These are phyloP conservation scores for Phytophthora pinifolia DNA, from an alignment of 352 stramenopile species.

Conservation along the genomic window DNA sequence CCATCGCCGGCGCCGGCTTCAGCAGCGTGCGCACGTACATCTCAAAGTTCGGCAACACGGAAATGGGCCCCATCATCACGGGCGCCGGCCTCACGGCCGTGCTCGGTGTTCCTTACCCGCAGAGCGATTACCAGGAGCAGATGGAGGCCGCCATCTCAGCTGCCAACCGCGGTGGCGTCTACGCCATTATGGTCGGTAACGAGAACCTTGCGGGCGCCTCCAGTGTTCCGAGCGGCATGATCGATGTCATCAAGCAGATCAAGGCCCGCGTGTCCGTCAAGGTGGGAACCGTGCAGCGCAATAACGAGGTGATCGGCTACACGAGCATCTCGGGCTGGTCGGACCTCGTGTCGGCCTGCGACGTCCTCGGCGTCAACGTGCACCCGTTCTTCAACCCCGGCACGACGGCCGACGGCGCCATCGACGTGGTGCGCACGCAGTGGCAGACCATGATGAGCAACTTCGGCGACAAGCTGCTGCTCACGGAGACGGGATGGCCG, in stretches of 20 bases:
- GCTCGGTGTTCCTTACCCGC: constrained; percentile 52
- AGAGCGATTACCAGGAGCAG: constrained; percentile 48
- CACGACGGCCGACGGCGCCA: constrained; percentile 33
- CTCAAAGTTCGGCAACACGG: constrained; percentile 46
- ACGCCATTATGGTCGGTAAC: constrained; percentile 69
- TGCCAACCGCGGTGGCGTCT: constrained; percentile 43
- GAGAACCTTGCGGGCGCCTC: constrained; percentile 49
- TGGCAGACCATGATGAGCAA: constrained; percentile 48
- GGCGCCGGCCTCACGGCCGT: constrained; percentile 44
- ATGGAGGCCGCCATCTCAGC: constrained; percentile 40
- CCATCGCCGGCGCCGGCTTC: constrained; percentile 57
- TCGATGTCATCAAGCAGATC: constrained; percentile 51
- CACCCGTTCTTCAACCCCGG: constrained; percentile 60
- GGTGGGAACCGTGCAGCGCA: constrained; percentile 69
- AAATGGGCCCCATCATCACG: constrained; percentile 56
- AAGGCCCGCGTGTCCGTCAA: constrained; percentile 52
- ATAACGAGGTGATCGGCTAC: constrained; percentile 53
- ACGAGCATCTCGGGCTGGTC: constrained; percentile 33
- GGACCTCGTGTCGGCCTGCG: constrained; percentile 39
- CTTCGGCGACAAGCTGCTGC: constrained; percentile 50
- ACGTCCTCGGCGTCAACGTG: constrained; percentile 58
- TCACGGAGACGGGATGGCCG: constrained; percentile 61
- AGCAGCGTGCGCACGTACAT: constrained; percentile 72
- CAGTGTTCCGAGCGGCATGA: constrained; percentile 42
- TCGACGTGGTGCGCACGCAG: constrained; percentile 50